Base-by-base conservation (phyloP, 192 early-diverging fungal species). In the Spizellomyces punctatus region DNA sequence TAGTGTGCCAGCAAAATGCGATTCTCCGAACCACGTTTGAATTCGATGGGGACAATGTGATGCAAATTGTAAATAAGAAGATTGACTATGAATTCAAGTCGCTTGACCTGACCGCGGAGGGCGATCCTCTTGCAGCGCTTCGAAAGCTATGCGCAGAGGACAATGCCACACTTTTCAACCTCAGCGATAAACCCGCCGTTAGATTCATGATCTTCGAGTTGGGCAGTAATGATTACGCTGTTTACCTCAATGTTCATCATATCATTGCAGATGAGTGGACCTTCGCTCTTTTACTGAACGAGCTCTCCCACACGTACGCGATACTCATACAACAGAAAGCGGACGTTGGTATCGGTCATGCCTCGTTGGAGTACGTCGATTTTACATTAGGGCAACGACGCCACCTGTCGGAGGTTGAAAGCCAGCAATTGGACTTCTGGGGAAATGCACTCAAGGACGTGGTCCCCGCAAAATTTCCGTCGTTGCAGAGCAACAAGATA, bases 11-110 rank as follows among this genome's bases (percentile, higher is more conserved):
- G 36, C 50, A 57, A n/a, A 17, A 69, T 44, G 67, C 12, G 6
- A 27, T 69, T 42, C 27, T 69, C 6, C 67, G 67, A 8, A 69
- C 67, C 5, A 69, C 67, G 10, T 69, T 42, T 52, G 67, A 69
- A 10, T n/a, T n/a, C n/a, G 67, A 55, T 59, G 67, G 43, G 7
- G 19, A 59, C 17, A 17, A 44, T 43, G 19, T 69, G 36, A 5
- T 42, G 8, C 67, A 69, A 52, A 44, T 69, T 16, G 67, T 69
- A 8, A 17, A 69, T 45, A 6, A 22, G 6, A 44, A 8, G 8
- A 27, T 27, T 16, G 14, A 27, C 46, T 27, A 16, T 19, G 43
- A 16, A 16, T 69, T 69, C 42, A 57, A 6, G 54, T 8, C 19
- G 17, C n/a, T 58, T 6, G 67, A 69, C 56, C 43, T 69, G 7